Base-by-base conservation (phyloP, 805 yeast species). In the Zygosaccharomyces pseudorouxii region DNA sequence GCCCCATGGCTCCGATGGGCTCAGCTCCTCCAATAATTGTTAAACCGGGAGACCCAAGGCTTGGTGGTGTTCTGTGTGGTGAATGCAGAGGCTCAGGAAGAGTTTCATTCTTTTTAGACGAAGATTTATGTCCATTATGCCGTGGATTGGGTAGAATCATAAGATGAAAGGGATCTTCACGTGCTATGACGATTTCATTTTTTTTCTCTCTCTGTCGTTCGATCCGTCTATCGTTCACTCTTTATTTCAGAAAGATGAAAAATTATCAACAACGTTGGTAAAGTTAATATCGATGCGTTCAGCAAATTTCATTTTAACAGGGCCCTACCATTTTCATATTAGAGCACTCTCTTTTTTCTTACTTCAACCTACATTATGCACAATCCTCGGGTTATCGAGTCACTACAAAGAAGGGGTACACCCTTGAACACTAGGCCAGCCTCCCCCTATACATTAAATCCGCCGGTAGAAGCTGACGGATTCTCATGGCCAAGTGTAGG, bases 401-500 rank as follows among this genome's bases (percentile, higher is more conserved):
- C 51, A 9, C 33, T 54, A 30, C 51, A 53, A 33, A 58, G 63
- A 45, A 49, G 49, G 14, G 70, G 64, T 43, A 79, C 89, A 0
- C 90, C 90, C 12, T 71, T 84, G 49, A 83, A 78, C 56, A 82
- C 89, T 3, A 74, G 89, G 59, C 87, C 89, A 1, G 89, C 90
- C 0, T 80, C 89, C 4, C 95, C 96, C 18, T 85, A 82, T 64
- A 86, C 95, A 2, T 66, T 85, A 46, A 82, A 81, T 54, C 90
- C 96, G 0, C 93, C 96, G 16, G 84, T 89, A 29, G 96, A 89
- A 61, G 81, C 77, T 38, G 96, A 88, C 67, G 97, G 97, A 0
- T 76, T 92, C 41, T 88, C 96, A 38, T 92, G 97, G 96, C 98
- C 97, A 14, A 81, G 90, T 14, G 59, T 75, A 3, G 98, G 98